phyloP scores from a whole-genome alignment of 352 stramenopile genomes.

The Globisporangium abappressorium region DNA sequence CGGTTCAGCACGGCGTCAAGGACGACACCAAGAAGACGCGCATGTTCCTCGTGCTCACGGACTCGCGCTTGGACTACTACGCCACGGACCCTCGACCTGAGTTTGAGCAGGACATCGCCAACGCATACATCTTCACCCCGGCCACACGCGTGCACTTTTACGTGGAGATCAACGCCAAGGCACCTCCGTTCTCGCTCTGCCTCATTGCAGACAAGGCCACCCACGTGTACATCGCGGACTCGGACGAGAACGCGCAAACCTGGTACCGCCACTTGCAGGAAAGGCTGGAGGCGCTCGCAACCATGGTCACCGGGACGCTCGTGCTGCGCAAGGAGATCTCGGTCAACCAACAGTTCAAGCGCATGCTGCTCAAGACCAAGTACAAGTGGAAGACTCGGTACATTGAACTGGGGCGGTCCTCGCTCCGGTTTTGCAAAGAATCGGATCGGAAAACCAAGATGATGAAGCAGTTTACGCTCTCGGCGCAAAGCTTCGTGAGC shows the following conservation, averaged over 20 bases:
- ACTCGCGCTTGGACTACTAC: constrained; percentile 79
- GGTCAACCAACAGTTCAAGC: constrained; percentile 46
- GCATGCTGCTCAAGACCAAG: constrained; percentile 51
- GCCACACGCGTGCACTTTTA: constrained; percentile 53
- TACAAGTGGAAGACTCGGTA: constrained; percentile 63
- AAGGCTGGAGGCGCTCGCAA: constrained; percentile 42
- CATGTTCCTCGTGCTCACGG: constrained; percentile 72
- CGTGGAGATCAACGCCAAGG: constrained; percentile 57
- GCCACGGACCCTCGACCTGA: constrained; percentile 49
- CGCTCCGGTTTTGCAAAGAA: constrained; percentile 49
- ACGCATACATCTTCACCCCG: constrained; percentile 49
- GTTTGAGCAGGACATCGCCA: constrained; percentile 54
- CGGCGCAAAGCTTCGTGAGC: constrained; percentile 44
- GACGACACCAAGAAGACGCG: constrained; percentile 47
- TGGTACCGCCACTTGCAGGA: constrained; percentile 54
- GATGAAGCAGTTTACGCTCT: constrained; percentile 75
- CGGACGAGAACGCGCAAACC: constrained; percentile 34
- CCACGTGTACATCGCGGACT: constrained; percentile 61
- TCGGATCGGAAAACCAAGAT: constrained; percentile 38
- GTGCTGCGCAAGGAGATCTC: constrained; percentile 57
- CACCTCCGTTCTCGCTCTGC: constrained; percentile 54
- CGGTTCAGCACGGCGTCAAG: constrained; percentile 48
- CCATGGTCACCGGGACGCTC: constrained; percentile 45
- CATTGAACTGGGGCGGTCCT: constrained; percentile 53
- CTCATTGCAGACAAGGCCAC: constrained; percentile 60